A percentile compares a stretch with the other conserved stretches of the same genome.
Evolutionary conservation across 371 early-diverging fungal genomes (phyloP).

Genomic region (Rhizopus arrhizus): DNA sequence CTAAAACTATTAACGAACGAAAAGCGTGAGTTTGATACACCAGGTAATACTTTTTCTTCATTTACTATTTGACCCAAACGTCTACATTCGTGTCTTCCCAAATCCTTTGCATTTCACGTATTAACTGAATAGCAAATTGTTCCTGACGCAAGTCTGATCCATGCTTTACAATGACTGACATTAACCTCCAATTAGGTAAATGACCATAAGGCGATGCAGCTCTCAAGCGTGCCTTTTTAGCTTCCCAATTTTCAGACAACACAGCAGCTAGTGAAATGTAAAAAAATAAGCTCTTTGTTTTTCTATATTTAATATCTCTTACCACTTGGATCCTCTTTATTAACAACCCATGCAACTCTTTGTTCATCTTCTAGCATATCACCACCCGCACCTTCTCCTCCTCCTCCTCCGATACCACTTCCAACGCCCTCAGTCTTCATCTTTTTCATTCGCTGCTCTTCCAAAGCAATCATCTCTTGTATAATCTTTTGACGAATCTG

Average conservation of each 20-base stretch:
- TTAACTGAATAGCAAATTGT: slow-evolving; percentile 94
- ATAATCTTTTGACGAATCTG: slow-evolving; percentile 83
- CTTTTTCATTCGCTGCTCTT: slow-evolving; percentile 76
- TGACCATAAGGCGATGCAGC: slow-evolving; percentile 83
- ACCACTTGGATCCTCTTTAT: slow-evolving; percentile 88
- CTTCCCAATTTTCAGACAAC: slow-evolving; percentile 89
- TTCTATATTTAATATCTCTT: slow-evolving; percentile 18
- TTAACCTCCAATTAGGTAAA: slow-evolving; percentile 81
- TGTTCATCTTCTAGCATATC: slow-evolving; percentile 62
- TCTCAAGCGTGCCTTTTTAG: slow-evolving; percentile 81
- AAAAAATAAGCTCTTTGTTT: not conserved
- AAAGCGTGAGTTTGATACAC: not conserved
- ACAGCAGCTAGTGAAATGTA: slow-evolving; percentile 68
- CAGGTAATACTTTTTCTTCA: not conserved
- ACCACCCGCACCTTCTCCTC: slow-evolving; percentile 56
- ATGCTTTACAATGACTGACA: slow-evolving; percentile 96
- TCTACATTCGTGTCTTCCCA: slow-evolving; percentile 84
- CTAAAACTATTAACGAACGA: slow-evolving; percentile 58
- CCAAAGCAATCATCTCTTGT: slow-evolving; percentile 88
- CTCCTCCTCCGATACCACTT: slow-evolving; percentile 59
- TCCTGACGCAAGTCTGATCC: slow-evolving; percentile 98
- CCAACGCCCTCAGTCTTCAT: slow-evolving; percentile 57
- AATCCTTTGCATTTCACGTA: slow-evolving; percentile 91
- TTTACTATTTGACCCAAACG: slow-evolving; percentile 91
- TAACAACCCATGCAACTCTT: slow-evolving; percentile 50